These are phyloP conservation scores for Fraxinus baroniana DNA, from an alignment of 305 asterid species.

Conservation along the genomic window DNA sequence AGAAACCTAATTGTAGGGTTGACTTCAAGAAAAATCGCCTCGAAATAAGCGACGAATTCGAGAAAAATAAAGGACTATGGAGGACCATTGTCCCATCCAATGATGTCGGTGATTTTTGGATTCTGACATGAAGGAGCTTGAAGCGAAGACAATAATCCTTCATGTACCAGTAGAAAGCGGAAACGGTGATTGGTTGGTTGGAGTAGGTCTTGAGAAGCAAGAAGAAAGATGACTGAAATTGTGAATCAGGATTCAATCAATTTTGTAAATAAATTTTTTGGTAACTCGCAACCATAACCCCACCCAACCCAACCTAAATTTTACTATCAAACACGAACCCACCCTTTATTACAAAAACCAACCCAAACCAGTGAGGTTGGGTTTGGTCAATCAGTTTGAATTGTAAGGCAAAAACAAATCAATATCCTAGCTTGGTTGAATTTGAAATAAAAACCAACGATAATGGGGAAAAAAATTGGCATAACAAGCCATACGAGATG, in stretches of 20 bases:
- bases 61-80: neutral
- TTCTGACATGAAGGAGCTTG: neutral
- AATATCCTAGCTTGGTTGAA: neutral
- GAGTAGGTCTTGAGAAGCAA: neutral
- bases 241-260: neutral
- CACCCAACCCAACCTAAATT: neutral
- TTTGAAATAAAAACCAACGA: neutral
- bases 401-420: neutral
- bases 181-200: neutral
- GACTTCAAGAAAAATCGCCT: neutral
- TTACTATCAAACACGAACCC: neutral
- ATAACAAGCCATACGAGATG: neutral
- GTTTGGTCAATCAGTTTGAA: neutral
- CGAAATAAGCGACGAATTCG: neutral
- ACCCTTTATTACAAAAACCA: neutral
- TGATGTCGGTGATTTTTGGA: neutral
- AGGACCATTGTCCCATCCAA: neutral
- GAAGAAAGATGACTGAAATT: neutral
- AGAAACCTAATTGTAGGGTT: neutral
- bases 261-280: neutral
- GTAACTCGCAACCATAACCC: neutral
- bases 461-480: neutral
- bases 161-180: neutral
- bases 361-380: neutral
- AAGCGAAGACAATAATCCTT: neutral